Evolutionary conservation across 768 basidiomycete genomes (phyloP).

Genomic region (Termitomyces sp.): DNA sequence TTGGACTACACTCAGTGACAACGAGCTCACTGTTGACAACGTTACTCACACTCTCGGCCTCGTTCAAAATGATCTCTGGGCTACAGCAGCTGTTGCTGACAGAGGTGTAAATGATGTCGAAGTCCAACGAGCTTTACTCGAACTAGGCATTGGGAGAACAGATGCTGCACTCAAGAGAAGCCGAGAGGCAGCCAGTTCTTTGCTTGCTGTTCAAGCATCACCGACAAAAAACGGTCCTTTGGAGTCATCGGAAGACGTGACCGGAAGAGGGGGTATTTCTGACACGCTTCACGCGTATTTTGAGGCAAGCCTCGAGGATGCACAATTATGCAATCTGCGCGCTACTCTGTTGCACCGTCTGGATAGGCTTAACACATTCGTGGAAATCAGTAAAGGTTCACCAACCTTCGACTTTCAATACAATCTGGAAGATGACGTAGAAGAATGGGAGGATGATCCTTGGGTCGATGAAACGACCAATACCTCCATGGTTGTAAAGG

Average conservation of each 20-base stretch:
- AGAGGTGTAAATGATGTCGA: conserved; percentile 51
- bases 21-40: conserved; percentile 46
- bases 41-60: conserved; percentile 42
- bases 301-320: conserved; percentile 48
- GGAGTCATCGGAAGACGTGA: neutral
- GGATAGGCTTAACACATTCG: conserved; percentile 69
- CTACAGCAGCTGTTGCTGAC: conserved; percentile 67
- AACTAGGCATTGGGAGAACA: conserved; percentile 60
- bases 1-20: conserved; percentile 56
- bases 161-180: conserved; percentile 39
- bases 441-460: conserved; percentile 76
- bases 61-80: conserved; percentile 70
- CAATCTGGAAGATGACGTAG: conserved; percentile 44
- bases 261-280: conserved; percentile 1
- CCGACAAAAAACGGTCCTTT: neutral
- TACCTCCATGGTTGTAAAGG: conserved; percentile 20
- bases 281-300: conserved; percentile 49
- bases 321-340: conserved; percentile 60
- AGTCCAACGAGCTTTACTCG: conserved; percentile 53
- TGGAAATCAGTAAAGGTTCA: conserved; percentile 46
- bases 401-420: conserved; percentile 22
- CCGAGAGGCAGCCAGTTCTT: conserved; percentile 26
- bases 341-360: conserved; percentile 59
- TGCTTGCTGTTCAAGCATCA: neutral
- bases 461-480: conserved; percentile 49